These are phyloP conservation scores for Fusarium tricinctum DNA, from an alignment of 2,329 filamentous ascomycete species.

Conservation along the genomic window DNA sequence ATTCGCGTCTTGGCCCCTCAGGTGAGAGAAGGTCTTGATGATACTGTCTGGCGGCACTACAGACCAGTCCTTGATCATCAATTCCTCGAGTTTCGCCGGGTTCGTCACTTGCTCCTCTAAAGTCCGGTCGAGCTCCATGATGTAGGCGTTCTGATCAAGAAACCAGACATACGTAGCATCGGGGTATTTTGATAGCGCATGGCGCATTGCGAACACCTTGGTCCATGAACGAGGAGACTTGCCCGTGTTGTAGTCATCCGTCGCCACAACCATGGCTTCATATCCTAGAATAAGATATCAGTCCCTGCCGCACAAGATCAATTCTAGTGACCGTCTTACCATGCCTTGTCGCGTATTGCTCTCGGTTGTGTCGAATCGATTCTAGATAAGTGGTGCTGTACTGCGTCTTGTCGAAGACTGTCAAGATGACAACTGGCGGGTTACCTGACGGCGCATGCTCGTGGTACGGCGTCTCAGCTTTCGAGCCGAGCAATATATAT, in stretches of 20 bases:
- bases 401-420: constrained; percentile 78
- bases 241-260: constrained; percentile 80
- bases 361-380: constrained; percentile 83
- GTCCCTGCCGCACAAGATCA: not conserved
- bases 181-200: constrained; percentile 86
- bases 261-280: constrained; percentile 82
- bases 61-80: constrained; percentile 88
- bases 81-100: constrained; percentile 74
- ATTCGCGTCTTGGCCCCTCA: constrained; percentile 83
- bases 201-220: constrained; percentile 86
- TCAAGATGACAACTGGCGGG: constrained; percentile 82
- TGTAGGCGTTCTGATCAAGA: constrained; percentile 85
- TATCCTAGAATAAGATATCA: constrained; percentile 75
- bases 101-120: constrained; percentile 80
- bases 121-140: constrained; percentile 83
- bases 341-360: constrained; percentile 86
- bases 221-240: constrained; percentile 76
- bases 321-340: constrained; percentile 67
- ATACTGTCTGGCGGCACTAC: constrained; percentile 96
- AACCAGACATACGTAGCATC: constrained; percentile 87
- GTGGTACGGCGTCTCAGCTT: constrained; percentile 50
- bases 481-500: constrained; percentile 67
- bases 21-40: constrained; percentile 90
- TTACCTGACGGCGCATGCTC: constrained; percentile 65
- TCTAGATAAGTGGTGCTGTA: constrained; percentile 77